Evolutionary conservation across 2,329 filamentous ascomycete species (phyloP).

Genomic region (Diaporthe vexans): DNA sequence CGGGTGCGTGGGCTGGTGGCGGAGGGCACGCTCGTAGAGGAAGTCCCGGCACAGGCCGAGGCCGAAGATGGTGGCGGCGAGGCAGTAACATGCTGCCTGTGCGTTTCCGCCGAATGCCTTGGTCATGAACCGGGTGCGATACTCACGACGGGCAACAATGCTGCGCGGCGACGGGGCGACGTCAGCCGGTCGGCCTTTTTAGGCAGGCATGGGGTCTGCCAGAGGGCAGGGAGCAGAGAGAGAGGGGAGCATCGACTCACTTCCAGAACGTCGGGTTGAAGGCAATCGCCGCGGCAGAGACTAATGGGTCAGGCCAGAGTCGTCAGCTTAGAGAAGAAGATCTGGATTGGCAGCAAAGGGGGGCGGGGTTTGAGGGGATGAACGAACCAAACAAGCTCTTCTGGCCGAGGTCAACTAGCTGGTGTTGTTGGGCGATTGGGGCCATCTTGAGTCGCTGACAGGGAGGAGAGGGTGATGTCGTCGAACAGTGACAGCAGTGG

Average conservation of each 20-base stretch:
- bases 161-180: slow-evolving; percentile 53
- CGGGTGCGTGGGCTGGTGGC: slow-evolving; percentile 81
- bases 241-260: slow-evolving; percentile 68
- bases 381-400: slow-evolving; percentile 75
- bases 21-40: slow-evolving; percentile 88
- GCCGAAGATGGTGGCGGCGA: slow-evolving; percentile 90
- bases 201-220: not conserved
- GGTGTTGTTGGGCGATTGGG: slow-evolving; percentile 31
- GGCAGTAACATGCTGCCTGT: slow-evolving; percentile 87
- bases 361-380: slow-evolving; percentile 1
- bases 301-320: slow-evolving; percentile 59
- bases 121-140: slow-evolving; percentile 90
- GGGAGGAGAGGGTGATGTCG: not conserved
- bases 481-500: not conserved
- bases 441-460: slow-evolving; percentile 37
- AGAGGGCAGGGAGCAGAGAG: too few relatives aligned
- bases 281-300: slow-evolving; percentile 83
- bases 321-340: slow-evolving; percentile 45
- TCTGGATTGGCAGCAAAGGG: not conserved
- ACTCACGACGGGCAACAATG: slow-evolving; percentile 67
- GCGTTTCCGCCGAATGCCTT: slow-evolving; percentile 85
- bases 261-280: slow-evolving; percentile 99
- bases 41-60: slow-evolving; percentile 90
- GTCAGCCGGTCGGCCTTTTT: not conserved
- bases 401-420: slow-evolving; percentile 76